Conservation (phyloP, 2,329 filamentous ascomycete species). For the Botrytis byssoidea region DNA sequence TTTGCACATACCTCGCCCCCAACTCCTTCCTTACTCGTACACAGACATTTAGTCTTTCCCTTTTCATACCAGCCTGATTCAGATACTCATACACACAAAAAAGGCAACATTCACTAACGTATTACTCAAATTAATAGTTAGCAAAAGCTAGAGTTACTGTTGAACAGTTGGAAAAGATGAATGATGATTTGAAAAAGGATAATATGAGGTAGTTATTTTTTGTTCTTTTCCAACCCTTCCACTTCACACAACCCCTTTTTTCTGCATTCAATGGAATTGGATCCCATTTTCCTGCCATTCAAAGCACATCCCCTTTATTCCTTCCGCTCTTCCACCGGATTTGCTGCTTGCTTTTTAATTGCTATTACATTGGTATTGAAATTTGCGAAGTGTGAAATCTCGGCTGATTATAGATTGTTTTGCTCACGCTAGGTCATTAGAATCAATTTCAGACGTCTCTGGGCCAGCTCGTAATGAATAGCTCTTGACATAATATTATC, state of each 20-base stretch:
- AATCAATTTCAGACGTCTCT: slow-evolving; percentile 23
- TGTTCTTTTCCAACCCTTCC: neutral
- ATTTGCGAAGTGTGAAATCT: slow-evolving; percentile 19
- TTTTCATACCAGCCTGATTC: neutral
- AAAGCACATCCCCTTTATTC: neutral
- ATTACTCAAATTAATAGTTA: slow-evolving; percentile 33
- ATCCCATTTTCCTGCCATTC: neutral
- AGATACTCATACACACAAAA: neutral
- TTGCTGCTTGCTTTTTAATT: slow-evolving; percentile 21
- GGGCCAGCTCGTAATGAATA: slow-evolving; percentile 16
- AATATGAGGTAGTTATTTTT: slow-evolving; percentile 46
- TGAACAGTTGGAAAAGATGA: slow-evolving; percentile 48
- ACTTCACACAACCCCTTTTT: neutral
- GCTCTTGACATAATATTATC: neutral
- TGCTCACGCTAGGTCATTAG: slow-evolving; percentile 22
- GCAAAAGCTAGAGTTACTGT: slow-evolving; percentile 38
- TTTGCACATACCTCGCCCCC: neutral
- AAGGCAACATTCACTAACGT: slow-evolving; percentile 25
- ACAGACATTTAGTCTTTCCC: neutral
- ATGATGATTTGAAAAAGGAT: slow-evolving; percentile 54
- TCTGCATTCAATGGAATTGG: neutral
- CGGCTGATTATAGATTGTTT: slow-evolving; percentile 18
- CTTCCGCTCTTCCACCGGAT: slow-evolving; percentile 6
- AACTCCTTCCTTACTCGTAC: neutral
- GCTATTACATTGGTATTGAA: slow-evolving; percentile 16